These are phyloP conservation scores for Meyerozyma elateridarum DNA, from an alignment of 1,139 yeast genomes.

Conservation along the genomic window DNA sequence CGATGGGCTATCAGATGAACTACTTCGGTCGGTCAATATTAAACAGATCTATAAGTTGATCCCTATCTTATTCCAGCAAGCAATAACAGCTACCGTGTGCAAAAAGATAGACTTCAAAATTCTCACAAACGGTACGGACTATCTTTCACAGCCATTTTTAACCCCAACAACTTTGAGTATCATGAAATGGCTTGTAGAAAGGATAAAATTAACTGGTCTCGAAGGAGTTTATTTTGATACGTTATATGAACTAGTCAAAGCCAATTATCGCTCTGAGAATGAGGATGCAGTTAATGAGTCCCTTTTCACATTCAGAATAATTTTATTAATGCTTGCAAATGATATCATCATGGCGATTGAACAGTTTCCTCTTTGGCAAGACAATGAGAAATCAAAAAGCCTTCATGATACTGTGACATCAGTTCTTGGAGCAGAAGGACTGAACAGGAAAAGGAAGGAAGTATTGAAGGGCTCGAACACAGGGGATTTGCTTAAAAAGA, in stretches of 20 bases:
- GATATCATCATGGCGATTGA: not conserved
- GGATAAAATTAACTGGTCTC: slow-evolving; percentile 6
- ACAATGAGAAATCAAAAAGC: not conserved
- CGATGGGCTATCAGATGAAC: slow-evolving; percentile 82
- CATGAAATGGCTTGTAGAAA: slow-evolving; percentile 25
- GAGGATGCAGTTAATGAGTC: slow-evolving; percentile 1
- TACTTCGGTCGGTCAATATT: slow-evolving; percentile 62
- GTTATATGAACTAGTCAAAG: slow-evolving; percentile 1
- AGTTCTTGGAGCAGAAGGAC: no score
- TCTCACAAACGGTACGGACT: slow-evolving; percentile 40
- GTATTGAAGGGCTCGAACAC: not conserved
- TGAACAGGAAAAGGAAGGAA: not conserved
- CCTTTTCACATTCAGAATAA: not conserved
- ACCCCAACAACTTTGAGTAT: slow-evolving; percentile 37
- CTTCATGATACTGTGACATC: not conserved
- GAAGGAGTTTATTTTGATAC: not conserved
- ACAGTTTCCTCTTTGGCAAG: not conserved
- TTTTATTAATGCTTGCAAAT: not conserved
- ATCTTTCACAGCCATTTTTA: slow-evolving; percentile 39
- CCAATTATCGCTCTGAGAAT: not conserved
- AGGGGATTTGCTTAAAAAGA: not conserved
- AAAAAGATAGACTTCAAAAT: slow-evolving; percentile 40
- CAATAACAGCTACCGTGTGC: slow-evolving; percentile 55
- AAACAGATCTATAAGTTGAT: slow-evolving; percentile 66
- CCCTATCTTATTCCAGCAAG: slow-evolving; percentile 72